These are phyloP conservation scores for Didymella lethalis DNA, from an alignment of 2,329 filamentous ascomycete genomes.

Conservation along the genomic window DNA sequence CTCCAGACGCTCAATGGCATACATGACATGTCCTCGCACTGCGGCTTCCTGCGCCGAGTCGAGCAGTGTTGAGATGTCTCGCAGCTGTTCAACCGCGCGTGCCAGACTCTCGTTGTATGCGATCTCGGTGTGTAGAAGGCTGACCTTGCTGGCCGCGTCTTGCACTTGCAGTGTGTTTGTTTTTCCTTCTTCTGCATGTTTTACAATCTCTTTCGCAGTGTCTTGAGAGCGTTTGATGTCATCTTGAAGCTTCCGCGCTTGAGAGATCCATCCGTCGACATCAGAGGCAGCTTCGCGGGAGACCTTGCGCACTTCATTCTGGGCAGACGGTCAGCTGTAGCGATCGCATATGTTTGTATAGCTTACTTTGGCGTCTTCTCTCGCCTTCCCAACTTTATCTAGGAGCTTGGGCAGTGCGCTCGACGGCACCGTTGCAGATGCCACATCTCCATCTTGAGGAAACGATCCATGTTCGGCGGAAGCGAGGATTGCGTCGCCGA, in stretches of 20 bases:
- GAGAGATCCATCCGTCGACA: slow-evolving; percentile 84
- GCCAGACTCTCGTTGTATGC: slow-evolving; percentile 65
- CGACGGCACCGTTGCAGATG: slow-evolving; percentile 61
- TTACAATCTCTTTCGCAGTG: slow-evolving; percentile 81
- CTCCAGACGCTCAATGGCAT: slow-evolving; percentile 59
- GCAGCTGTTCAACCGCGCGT: slow-evolving; percentile 60
- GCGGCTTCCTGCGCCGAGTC: slow-evolving; percentile 57
- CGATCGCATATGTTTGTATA: background rate
- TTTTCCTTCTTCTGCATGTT: slow-evolving; percentile 75
- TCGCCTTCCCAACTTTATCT: slow-evolving; percentile 60
- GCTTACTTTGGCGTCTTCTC: slow-evolving; percentile 62
- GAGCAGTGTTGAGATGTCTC: slow-evolving; percentile 59
- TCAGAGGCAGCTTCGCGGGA: slow-evolving; percentile 80
- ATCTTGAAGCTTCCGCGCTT: slow-evolving; percentile 82
- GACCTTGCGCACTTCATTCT: slow-evolving; percentile 76
- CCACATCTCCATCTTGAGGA: slow-evolving; percentile 64
- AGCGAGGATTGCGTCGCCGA: slow-evolving; percentile 69
- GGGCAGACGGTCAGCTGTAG: slow-evolving; percentile 18
- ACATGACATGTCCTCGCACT: slow-evolving; percentile 54
- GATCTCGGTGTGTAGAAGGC: slow-evolving; percentile 65
- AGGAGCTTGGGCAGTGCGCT: slow-evolving; percentile 60
- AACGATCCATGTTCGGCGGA: slow-evolving; percentile 67
- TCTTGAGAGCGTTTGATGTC: slow-evolving; percentile 83
- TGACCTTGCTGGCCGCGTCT: slow-evolving; percentile 64
- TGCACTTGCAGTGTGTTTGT: slow-evolving; percentile 70